Percentiles rank a stretch among this genome's conserved stretches.
Conservation (phyloP, 805 yeast genomes). For the Hanseniaspora mollemarum region DNA sequence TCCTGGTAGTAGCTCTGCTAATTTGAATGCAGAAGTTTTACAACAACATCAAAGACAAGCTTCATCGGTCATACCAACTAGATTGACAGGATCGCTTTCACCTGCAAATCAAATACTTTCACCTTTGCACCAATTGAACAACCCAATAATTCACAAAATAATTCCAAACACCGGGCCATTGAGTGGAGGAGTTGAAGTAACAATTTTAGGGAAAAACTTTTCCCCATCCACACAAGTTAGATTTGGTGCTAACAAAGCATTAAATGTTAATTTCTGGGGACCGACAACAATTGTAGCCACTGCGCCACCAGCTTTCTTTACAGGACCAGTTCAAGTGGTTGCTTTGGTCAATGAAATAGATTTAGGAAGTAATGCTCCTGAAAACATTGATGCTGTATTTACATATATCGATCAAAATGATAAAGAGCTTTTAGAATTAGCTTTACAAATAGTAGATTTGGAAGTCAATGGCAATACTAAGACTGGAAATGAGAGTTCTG, state of each 20-base stretch:
- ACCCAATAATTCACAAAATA: constrained; percentile 65
- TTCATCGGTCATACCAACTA: not conserved
- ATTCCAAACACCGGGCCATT: constrained; percentile 94
- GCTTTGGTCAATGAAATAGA: constrained; percentile 51
- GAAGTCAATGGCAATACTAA: constrained; percentile 69
- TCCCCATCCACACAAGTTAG: constrained; percentile 70
- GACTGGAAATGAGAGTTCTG: not conserved
- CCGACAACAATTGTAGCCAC: constrained; percentile 87
- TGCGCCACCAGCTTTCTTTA: constrained; percentile 77
- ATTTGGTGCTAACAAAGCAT: constrained; percentile 70
- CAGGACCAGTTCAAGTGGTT: constrained; percentile 79
- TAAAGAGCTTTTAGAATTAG: constrained; percentile 84
- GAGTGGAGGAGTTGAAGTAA: constrained; percentile 92
- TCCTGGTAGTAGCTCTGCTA: not conserved
- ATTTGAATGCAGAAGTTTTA: not conserved
- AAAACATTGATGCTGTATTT: constrained; percentile 40
- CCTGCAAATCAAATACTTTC: constrained; percentile 1
- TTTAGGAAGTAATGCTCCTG: constrained; percentile 16
- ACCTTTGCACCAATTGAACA: not conserved
- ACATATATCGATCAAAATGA: constrained; percentile 94
- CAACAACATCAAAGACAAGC: not conserved
- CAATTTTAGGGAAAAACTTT: constrained; percentile 78
- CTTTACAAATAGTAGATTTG: constrained; percentile 89
- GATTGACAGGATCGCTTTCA: constrained; percentile 11
- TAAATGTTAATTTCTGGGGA: constrained; percentile 93